Conservation (phyloP, 164 flowering plant species). For the Kingdonia uniflora region DNA sequence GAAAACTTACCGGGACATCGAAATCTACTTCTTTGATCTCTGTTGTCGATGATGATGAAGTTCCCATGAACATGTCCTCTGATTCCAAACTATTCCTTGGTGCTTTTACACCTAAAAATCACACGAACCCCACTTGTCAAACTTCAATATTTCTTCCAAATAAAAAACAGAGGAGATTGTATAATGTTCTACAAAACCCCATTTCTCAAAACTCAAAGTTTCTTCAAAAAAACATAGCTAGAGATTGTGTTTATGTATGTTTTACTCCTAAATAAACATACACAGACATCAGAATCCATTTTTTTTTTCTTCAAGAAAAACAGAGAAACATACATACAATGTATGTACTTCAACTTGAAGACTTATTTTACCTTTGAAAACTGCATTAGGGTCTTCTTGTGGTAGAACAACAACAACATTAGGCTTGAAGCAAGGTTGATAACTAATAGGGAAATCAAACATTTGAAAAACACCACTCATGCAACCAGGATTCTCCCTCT, state of each 20-base stretch:
- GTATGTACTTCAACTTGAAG: too few relatives aligned
- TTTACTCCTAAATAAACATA: too few relatives aligned
- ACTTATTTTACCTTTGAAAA: slow-evolving; percentile 23
- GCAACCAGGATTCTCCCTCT: slow-evolving; percentile 37
- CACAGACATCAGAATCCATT: too few relatives aligned
- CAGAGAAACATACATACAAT: too few relatives aligned
- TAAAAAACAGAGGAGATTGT: background rate
- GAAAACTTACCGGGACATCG: slow-evolving; percentile 43
- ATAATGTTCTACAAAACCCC: slow-evolving; percentile 5
- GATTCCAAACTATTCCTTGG: slow-evolving; percentile 84
- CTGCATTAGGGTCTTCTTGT: slow-evolving; percentile 17
- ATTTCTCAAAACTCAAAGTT: slow-evolving; percentile 5
- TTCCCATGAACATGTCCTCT: slow-evolving; percentile 16
- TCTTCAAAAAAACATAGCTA: slow-evolving; percentile 1
- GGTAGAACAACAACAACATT: slow-evolving; percentile 7
- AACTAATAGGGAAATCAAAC: slow-evolving; percentile 43
- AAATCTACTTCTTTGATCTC: slow-evolving; percentile 20
- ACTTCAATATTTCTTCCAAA: slow-evolving; percentile 2
- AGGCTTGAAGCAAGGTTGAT: slow-evolving; percentile 18
- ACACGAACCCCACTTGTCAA: slow-evolving; percentile 9
- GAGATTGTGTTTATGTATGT: too few relatives aligned
- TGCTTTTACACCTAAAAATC: slow-evolving; percentile 56
- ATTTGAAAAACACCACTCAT: slow-evolving; percentile 55
- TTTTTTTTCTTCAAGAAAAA: too few relatives aligned
- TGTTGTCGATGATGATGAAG: slow-evolving; percentile 17